A percentile compares a stretch with the other conserved stretches of the same genome.
Evolutionary conservation across 208 protist genomes (phyloP).

Genomic region (Acanthamoeba triangularis): DNA sequence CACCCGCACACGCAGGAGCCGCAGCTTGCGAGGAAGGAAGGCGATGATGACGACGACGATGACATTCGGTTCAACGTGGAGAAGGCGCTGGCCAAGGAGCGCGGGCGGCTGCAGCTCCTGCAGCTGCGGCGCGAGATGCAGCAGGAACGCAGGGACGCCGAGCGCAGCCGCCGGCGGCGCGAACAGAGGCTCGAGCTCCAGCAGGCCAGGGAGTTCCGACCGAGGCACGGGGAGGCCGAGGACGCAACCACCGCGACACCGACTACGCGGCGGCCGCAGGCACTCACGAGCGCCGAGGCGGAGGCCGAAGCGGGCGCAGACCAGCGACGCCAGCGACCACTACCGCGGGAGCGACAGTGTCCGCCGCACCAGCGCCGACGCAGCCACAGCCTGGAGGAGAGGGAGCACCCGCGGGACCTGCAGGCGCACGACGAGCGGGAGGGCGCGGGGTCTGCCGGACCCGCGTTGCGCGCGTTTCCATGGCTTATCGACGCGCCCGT

Average conservation of each 20-base stretch:
- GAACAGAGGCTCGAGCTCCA: background rate
- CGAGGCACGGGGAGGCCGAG: too few relatives aligned
- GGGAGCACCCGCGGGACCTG: background rate
- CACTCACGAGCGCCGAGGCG: background rate
- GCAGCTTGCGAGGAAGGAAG: background rate
- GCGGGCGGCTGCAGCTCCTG: background rate
- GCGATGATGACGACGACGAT: background rate
- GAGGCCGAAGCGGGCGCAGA: background rate
- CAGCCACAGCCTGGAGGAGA: constrained; percentile 4
- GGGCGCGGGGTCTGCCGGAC: background rate
- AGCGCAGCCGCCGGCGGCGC: background rate
- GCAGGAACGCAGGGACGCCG: background rate
- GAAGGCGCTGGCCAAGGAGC: background rate
- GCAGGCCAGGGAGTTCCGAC: background rate
- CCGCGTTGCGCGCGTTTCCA: background rate
- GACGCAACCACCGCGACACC: background rate
- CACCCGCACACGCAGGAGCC: background rate
- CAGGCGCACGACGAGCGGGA: background rate
- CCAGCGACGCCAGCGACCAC: background rate
- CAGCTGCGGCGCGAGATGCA: background rate
- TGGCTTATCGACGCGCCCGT: background rate
- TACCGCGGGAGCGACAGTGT: background rate
- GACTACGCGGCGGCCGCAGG: background rate
- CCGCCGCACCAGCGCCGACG: background rate
- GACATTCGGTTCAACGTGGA: background rate